These are phyloP conservation scores for Solanum hybrid DNA, from an alignment of 305 asterid genomes.

Conservation along the genomic window DNA sequence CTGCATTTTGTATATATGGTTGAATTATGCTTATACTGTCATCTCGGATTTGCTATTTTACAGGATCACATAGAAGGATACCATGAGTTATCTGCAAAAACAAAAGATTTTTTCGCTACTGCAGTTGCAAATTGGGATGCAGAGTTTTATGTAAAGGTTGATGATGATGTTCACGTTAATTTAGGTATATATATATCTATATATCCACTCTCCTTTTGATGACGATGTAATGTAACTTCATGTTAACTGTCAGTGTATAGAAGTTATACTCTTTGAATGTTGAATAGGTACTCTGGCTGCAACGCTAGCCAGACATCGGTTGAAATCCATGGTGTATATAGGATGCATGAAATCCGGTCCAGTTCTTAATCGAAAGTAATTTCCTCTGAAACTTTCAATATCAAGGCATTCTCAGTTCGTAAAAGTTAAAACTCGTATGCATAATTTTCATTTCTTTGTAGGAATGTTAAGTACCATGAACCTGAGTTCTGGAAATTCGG, in stretches of 20 bases:
- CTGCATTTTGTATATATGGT: not conserved
- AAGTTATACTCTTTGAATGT: not conserved
- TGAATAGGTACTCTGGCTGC: slow-evolving; percentile 63
- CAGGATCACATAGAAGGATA: slow-evolving; percentile 82
- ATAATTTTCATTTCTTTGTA: not conserved
- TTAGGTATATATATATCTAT: slow-evolving; percentile 32
- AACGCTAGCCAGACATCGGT: slow-evolving; percentile 53
- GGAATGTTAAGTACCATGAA: slow-evolving; percentile 69
- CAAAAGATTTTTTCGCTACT: slow-evolving; percentile 59
- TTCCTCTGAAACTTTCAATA: not conserved
- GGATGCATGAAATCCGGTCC: slow-evolving; percentile 96
- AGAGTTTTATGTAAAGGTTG: slow-evolving; percentile 66
- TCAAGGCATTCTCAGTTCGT: not conserved
- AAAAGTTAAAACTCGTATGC: not conserved
- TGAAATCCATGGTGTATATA: slow-evolving; percentile 54
- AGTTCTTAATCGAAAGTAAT: slow-evolving; percentile 59
- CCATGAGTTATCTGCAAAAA: slow-evolving; percentile 73
- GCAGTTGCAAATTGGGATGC: slow-evolving; percentile 73
- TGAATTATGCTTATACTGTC: not conserved
- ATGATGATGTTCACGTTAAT: slow-evolving; percentile 84
- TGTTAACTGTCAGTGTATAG: not conserved
- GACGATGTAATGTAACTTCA: slow-evolving; percentile 29
- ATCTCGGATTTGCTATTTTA: not conserved
- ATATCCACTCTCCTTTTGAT: slow-evolving; percentile 11
- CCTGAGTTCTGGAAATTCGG: slow-evolving; percentile 80